These are phyloP conservation scores for Xerocomus tenax DNA, from an alignment of 1,284 basidiomycete genomes.

Conservation along the genomic window DNA sequence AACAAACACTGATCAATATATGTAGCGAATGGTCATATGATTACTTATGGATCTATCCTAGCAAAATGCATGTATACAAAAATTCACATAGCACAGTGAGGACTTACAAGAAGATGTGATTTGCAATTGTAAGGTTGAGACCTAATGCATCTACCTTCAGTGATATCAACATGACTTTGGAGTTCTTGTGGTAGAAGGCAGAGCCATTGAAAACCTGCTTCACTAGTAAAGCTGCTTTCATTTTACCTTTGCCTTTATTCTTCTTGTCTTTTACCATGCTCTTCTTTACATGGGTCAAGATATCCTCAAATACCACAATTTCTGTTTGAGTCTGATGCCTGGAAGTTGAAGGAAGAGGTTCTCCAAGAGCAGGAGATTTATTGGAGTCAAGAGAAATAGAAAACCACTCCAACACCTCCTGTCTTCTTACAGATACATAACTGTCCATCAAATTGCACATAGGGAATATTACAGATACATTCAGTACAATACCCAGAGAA, in stretches of 20 bases:
- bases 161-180: conserved; percentile 79
- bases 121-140: conserved; percentile 81
- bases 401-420: conserved; percentile 70
- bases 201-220: conserved; percentile 17
- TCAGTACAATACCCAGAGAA: conserved; percentile 6
- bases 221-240: conserved; percentile 16
- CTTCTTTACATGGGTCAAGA: conserved; percentile 26
- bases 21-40: not conserved
- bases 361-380: conserved; percentile 16
- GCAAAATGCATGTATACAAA: conserved; percentile 5
- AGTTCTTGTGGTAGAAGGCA: conserved; percentile 38
- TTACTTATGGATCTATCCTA: conserved; percentile 77
- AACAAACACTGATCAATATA: conserved; percentile 12
- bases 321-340: conserved; percentile 2
- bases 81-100: not conserved
- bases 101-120: conserved; percentile 78
- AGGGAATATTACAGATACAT: conserved; percentile 50
- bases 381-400: conserved; percentile 50
- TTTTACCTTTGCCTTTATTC: conserved; percentile 29
- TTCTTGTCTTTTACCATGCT: conserved; percentile 31
- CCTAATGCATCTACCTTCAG: conserved; percentile 79
- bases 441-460: conserved; percentile 73
- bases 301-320: conserved; percentile 21
- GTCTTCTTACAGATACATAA: conserved; percentile 74
- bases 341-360: conserved; percentile 11